Conservation (phyloP, 352 stramenopile genomes). For the Globisporangium acanthophoron region DNA sequence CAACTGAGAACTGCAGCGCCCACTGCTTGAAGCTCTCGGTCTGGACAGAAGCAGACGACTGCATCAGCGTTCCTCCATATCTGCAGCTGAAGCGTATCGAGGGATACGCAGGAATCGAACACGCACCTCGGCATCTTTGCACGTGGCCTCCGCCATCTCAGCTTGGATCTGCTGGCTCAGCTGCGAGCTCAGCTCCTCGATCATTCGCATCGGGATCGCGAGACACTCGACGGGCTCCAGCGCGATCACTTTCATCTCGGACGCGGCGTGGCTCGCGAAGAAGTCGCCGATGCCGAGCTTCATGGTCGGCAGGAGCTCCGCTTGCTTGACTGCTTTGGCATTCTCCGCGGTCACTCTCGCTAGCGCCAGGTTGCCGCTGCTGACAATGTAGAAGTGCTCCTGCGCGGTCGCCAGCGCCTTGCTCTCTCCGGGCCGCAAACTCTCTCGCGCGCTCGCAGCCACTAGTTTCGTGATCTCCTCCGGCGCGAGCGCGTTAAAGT, state of each 20-base stretch:
- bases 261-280: conserved; percentile 33
- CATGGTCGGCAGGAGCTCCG: conserved; percentile 43
- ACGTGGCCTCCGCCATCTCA: conserved; percentile 30
- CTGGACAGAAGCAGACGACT: conserved; percentile 11
- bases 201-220: conserved; percentile 39
- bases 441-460: conserved; percentile 29
- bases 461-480: conserved; percentile 52
- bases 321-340: conserved; percentile 38
- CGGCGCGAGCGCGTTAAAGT: conserved; percentile 62
- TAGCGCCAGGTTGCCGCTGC: conserved; percentile 47
- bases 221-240: conserved; percentile 67
- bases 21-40: conserved; percentile 75
- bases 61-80: not conserved
- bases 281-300: conserved; percentile 70
- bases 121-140: conserved; percentile 35
- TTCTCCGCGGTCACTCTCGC: conserved; percentile 25
- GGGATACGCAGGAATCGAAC: too few relatives aligned
- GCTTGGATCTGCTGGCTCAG: conserved; percentile 31
- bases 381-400: conserved; percentile 60
- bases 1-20: conserved; percentile 56
- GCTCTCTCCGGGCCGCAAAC: conserved; percentile 47
- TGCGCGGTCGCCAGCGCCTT: conserved; percentile 26
- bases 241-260: conserved; percentile 56
- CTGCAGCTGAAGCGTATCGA: not conserved
- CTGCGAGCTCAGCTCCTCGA: conserved; percentile 23